Percentiles rank a stretch among this genome's conserved stretches.
Evolutionary conservation across 345 rosid species (phyloP).

Genomic region (Euclidium syriacum): DNA sequence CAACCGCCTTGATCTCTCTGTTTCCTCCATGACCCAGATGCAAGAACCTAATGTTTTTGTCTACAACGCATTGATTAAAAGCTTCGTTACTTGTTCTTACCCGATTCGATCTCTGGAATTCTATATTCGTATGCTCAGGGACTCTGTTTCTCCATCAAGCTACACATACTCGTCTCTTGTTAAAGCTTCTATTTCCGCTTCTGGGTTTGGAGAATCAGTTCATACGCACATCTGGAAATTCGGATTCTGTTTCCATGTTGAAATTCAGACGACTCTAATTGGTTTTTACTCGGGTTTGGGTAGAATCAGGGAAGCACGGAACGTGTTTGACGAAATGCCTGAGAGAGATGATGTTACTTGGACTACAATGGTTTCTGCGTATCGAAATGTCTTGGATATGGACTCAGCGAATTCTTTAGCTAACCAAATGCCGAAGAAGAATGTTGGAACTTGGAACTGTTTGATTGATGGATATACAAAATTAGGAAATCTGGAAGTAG

Average conservation of each 20-base stretch:
- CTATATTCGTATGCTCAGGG: conserved; percentile 44
- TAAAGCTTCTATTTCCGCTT: conserved; percentile 47
- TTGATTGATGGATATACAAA: conserved; percentile 70
- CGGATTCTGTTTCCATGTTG: conserved; percentile 53
- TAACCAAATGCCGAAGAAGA: conserved; percentile 53
- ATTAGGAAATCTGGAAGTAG: conserved; percentile 39
- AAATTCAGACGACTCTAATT: conserved; percentile 65
- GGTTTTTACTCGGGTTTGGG: conserved; percentile 48
- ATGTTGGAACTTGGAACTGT: conserved; percentile 56
- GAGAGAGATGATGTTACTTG: conserved; percentile 54
- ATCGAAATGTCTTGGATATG: conserved; percentile 38
- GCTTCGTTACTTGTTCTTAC: conserved; percentile 31
- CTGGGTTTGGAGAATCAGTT: conserved; percentile 42
- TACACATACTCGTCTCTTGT: conserved; percentile 60
- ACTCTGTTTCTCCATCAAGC: conserved; percentile 50
- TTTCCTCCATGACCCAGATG: conserved; percentile 45
- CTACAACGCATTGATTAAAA: conserved; percentile 63
- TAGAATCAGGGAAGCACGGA: conserved; percentile 36
- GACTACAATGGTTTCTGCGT: conserved; percentile 53
- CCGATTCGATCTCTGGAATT: conserved; percentile 42
- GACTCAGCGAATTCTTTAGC: conserved; percentile 42
- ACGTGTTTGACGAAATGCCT: conserved; percentile 75
- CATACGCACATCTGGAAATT: conserved; percentile 57
- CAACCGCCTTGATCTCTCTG: conserved; percentile 34
- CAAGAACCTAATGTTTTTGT: conserved; percentile 56